Conservation (phyloP, 352 stramenopile species). For the Globisporangium barbulae region DNA sequence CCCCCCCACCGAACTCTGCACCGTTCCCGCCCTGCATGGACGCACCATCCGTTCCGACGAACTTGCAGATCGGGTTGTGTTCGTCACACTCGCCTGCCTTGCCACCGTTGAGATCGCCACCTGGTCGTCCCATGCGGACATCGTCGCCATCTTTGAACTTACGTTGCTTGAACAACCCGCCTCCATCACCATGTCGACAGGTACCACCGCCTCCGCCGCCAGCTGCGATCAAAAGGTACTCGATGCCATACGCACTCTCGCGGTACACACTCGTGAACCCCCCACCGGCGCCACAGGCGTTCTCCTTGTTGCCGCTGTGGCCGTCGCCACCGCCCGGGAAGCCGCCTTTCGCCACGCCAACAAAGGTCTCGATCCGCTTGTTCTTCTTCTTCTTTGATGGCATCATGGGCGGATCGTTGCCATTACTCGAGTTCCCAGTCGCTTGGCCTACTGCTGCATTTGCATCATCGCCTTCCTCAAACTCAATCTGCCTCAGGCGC, state of each 20-base stretch:
- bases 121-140: constrained; percentile 42
- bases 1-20: constrained; percentile 69
- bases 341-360: constrained; percentile 42
- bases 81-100: constrained; percentile 47
- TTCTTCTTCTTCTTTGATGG: constrained; percentile 17
- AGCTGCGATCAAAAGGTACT: constrained; percentile 65
- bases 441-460: neutral
- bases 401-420: neutral
- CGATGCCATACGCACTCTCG: constrained; percentile 54
- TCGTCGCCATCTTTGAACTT: constrained; percentile 40
- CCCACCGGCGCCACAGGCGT: constrained; percentile 58
- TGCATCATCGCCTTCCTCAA: constrained; percentile 15
- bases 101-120: constrained; percentile 37
- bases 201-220: constrained; percentile 68
- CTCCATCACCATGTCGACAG: constrained; percentile 56
- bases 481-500: constrained; percentile 32
- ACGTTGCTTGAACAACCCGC: constrained; percentile 23
- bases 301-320: constrained; percentile 69
- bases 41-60: constrained; percentile 41
- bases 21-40: constrained; percentile 64
- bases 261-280: constrained; percentile 73
- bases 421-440: constrained; percentile 1
- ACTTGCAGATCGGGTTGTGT: constrained; percentile 62
- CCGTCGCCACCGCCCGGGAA: constrained; percentile 50
- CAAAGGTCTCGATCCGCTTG: constrained; percentile 37